Evolutionary conservation across 1,139 yeast species (phyloP).

Genomic region (Torulaspora globosa): DNA sequence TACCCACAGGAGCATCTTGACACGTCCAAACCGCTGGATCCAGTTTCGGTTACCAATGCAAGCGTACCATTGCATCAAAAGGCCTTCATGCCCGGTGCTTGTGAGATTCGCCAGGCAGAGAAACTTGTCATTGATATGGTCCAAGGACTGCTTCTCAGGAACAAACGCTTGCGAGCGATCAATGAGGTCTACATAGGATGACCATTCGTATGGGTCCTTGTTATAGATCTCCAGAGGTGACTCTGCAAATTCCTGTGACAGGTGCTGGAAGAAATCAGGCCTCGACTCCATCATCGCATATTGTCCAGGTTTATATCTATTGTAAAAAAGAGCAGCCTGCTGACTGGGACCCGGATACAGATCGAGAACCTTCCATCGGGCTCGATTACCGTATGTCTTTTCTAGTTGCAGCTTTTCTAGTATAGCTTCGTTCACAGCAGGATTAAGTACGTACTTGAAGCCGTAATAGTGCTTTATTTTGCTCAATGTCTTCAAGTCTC

Average conservation of each 20-base stretch:
- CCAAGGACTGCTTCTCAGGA: conserved; percentile 43
- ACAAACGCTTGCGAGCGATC: conserved; percentile 42
- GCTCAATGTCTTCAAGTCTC: conserved; percentile 11
- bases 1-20: conserved; percentile 62
- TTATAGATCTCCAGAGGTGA: conserved; percentile 37
- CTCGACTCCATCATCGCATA: conserved; percentile 58
- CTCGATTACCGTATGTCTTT: conserved; percentile 43
- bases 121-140: conserved; percentile 56
- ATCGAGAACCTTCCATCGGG: conserved; percentile 57
- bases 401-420: conserved; percentile 36
- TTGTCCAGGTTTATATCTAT: conserved; percentile 52
- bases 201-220: conserved; percentile 60
- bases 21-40: conserved; percentile 71
- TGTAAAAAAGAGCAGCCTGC: conserved; percentile 48
- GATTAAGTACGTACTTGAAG: conserved; percentile 38
- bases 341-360: conserved; percentile 57
- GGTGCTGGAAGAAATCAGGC: conserved; percentile 40
- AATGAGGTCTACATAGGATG: conserved; percentile 47
- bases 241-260: conserved; percentile 21
- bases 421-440: conserved; percentile 21
- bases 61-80: conserved; percentile 70
- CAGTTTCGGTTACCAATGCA: conserved; percentile 70
- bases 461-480: conserved; percentile 26
- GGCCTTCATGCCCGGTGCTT: conserved; percentile 55
- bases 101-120: conserved; percentile 64